Conservation (phyloP, 2,329 filamentous ascomycete species). For the Myriosclerotinia duriaeana region DNA sequence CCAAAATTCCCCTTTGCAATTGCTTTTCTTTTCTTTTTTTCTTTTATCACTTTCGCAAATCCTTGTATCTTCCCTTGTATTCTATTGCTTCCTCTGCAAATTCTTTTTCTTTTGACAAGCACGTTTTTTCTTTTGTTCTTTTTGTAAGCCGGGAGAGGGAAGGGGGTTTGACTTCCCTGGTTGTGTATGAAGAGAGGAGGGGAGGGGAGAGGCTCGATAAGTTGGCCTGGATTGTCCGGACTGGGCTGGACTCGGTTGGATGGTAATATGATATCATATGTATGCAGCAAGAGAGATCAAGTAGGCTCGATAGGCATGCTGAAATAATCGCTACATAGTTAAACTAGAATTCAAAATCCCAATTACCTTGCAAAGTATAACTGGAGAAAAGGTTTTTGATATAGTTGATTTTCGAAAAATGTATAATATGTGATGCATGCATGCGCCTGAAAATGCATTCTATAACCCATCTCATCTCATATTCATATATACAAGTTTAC, state of each 20-base stretch:
- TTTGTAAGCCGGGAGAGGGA: neutral
- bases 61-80: constrained; percentile 8
- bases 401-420: neutral
- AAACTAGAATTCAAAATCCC: neutral
- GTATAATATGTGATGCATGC: neutral
- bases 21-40: neutral
- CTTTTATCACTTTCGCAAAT: neutral
- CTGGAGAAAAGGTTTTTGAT: neutral
- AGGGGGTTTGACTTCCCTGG: neutral
- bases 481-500: constrained; percentile 9
- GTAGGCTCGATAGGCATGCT: neutral
- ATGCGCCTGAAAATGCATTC: neutral
- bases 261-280: neutral
- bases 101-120: neutral
- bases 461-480: constrained; percentile 4
- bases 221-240: neutral
- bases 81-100: constrained; percentile 12
- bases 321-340: neutral
- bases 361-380: neutral
- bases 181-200: neutral
- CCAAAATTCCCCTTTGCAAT: neutral
- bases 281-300: neutral
- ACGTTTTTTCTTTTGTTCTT: constrained; percentile 9
- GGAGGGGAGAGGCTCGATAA: neutral
- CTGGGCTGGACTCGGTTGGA: neutral